Base-by-base conservation (phyloP, 129 eudicot genomes). In the Erigeron canadensis region DNA sequence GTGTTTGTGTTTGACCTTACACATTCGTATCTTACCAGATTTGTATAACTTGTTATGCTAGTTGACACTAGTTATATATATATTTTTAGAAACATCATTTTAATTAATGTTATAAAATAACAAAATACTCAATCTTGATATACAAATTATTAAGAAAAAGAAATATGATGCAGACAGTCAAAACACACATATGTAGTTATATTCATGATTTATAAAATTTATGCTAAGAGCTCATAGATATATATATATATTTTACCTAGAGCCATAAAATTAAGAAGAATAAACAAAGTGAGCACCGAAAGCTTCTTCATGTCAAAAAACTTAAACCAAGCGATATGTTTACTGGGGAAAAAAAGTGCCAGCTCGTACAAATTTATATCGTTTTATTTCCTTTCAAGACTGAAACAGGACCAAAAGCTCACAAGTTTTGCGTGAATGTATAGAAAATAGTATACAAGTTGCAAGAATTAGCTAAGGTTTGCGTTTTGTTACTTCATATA, bases 231-330 rank as follows among this genome's bases (percentile, higher is more conserved):
- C 34, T 28, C 34, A 28, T 5, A 47, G 16, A n/a, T 17, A 13
- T 5, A 47, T 28, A n/a, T 17, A 13, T 22, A 69, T 61, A 22
- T 41, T n/a, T 21, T 48, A 77, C 81, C 81, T 70, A 71, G 22
- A 41, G 56, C 71, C 70, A 70, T 61, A 10, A 77, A 62, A 28
- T 59, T 64, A 21, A 77, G 16, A 21, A 77, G 56, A 39, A 77
- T 47, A 53, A 61, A 51, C 40, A 77, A 58, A 51, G 72, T 0
- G 72, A 62, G 48, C 41, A 64, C 11, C 5, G 71, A 77, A 51
- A 70, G 47, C 22, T 70, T 77, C 72, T 70, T 43, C 81, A 77
- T 77, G 46, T 46, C 57, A 21, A 28, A 28, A 28, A 28, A 17
- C 21, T 50, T 8, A 17, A 53, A 70, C 38, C 22, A 17, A 19